Conservation (phyloP, 108 stramenopile genomes). For the Conticribra weissflogii region DNA sequence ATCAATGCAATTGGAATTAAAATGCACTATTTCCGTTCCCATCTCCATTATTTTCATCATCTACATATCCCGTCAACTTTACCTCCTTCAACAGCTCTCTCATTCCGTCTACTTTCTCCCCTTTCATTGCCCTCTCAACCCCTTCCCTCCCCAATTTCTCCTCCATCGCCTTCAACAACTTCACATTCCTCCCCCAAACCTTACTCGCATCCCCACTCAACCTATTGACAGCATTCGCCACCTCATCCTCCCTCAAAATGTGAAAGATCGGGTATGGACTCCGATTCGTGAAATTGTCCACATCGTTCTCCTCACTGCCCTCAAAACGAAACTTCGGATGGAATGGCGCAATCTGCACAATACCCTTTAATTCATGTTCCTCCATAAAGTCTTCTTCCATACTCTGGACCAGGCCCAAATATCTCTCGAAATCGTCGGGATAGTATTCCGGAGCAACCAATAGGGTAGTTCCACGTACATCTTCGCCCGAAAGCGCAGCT, state of each 20-base stretch:
- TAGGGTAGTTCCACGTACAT: slow-evolving; percentile 60
- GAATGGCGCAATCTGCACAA: slow-evolving; percentile 80
- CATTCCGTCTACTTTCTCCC: slow-evolving; percentile 23
- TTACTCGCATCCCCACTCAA: slow-evolving; percentile 72
- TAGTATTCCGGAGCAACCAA: slow-evolving; percentile 76
- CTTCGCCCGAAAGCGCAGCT: slow-evolving; percentile 18
- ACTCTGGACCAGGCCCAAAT: slow-evolving; percentile 54
- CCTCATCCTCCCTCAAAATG: slow-evolving; percentile 81
- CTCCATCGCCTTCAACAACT: slow-evolving; percentile 60
- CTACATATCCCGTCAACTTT: background rate
- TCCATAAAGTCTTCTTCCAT: slow-evolving; percentile 64
- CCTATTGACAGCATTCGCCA: slow-evolving; percentile 62
- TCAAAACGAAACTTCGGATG: slow-evolving; percentile 79
- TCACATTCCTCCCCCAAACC: slow-evolving; percentile 79
- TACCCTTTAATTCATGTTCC: slow-evolving; percentile 47
- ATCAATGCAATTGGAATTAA: too few species aligned
- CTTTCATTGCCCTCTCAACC: slow-evolving; percentile 46
- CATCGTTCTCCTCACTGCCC: slow-evolving; percentile 29
- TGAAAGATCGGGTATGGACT: slow-evolving; percentile 86
- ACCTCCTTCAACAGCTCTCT: slow-evolving; percentile 31
- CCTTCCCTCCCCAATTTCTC: slow-evolving; percentile 47
- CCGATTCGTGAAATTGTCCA: slow-evolving; percentile 82
- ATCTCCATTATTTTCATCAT: background rate
- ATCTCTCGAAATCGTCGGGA: slow-evolving; percentile 62
- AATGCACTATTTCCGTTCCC: too few species aligned